A percentile compares a stretch with the other conserved stretches of the same genome.
phyloP scores from a whole-genome alignment of 129 eudicot genomes.

The Daucus carota region DH1_v3.0 NC_030381.2:23256501-23257000 shows the following conservation, averaged over 20 bases:
- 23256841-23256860: too few species aligned
- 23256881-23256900: too few species aligned
- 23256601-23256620: slow-evolving; percentile 15
- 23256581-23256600: slow-evolving; percentile 14
- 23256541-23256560: slow-evolving; percentile 50
- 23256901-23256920: too few species aligned
- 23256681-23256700: slow-evolving; percentile 32
- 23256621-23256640: slow-evolving; percentile 40
- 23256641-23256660: slow-evolving; percentile 42
- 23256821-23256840: not conserved
- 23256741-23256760: slow-evolving; percentile 4
- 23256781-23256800: slow-evolving; percentile 17
- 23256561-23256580: slow-evolving; percentile 53
- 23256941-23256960: too few species aligned
- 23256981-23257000: too few species aligned
- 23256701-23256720: slow-evolving; percentile 55
- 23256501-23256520: slow-evolving; percentile 44
- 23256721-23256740: slow-evolving; percentile 25
- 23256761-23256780: slow-evolving; percentile 34
- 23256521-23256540: slow-evolving; percentile 70
- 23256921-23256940: too few species aligned
- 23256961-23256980: too few species aligned
- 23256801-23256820: not conserved
- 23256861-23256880: too few species aligned
- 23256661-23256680: slow-evolving; percentile 54